Percentiles rank a stretch among this genome's conserved stretches.
phyloP scores from a whole-genome alignment of 2,329 filamentous ascomycete genomes.

The Aspergillus costaricaensis region DNA sequence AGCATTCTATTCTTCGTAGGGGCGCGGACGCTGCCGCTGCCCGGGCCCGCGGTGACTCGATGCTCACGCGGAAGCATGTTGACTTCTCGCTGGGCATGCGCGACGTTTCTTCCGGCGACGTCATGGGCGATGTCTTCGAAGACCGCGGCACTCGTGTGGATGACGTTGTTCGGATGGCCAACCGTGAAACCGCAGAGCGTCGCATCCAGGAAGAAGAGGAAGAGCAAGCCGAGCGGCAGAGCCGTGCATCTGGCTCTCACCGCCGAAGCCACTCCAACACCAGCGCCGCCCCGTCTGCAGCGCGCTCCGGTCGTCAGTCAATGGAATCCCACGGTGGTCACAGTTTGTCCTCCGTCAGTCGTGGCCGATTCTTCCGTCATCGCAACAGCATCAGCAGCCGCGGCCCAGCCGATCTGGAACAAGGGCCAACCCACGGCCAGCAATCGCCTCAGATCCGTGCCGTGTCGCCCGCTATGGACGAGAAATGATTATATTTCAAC shows the following conservation, averaged over 20 bases:
- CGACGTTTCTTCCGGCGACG: constrained; percentile 58
- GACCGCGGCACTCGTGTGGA: constrained; percentile 51
- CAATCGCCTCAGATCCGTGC: constrained; percentile 14
- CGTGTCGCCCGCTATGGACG: constrained; percentile 14
- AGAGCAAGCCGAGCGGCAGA: constrained; percentile 33
- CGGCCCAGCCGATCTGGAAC: constrained; percentile 47
- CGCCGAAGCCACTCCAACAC: constrained; percentile 26
- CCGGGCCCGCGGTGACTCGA: constrained; percentile 59
- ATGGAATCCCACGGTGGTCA: constrained; percentile 34
- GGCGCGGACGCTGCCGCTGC: constrained; percentile 44
- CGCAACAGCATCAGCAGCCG: constrained; percentile 33
- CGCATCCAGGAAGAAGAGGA: constrained; percentile 41
- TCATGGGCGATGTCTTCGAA: constrained; percentile 66
- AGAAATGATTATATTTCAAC: constrained; percentile 3
- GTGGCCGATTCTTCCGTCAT: constrained; percentile 65
- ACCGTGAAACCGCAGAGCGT: constrained; percentile 44
- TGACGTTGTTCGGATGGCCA: constrained; percentile 40
- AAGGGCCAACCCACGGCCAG: constrained; percentile 43
- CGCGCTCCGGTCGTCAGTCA: constrained; percentile 27
- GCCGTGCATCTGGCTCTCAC: constrained; percentile 30
- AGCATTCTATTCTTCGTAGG: constrained; percentile 59
- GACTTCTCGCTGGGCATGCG: constrained; percentile 72
- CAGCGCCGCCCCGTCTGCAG: constrained; percentile 21
- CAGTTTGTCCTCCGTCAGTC: constrained; percentile 48
- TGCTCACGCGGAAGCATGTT: constrained; percentile 63